phyloP scores from a whole-genome alignment of 352 stramenopile genomes.

The Pythium periplocum region DNA sequence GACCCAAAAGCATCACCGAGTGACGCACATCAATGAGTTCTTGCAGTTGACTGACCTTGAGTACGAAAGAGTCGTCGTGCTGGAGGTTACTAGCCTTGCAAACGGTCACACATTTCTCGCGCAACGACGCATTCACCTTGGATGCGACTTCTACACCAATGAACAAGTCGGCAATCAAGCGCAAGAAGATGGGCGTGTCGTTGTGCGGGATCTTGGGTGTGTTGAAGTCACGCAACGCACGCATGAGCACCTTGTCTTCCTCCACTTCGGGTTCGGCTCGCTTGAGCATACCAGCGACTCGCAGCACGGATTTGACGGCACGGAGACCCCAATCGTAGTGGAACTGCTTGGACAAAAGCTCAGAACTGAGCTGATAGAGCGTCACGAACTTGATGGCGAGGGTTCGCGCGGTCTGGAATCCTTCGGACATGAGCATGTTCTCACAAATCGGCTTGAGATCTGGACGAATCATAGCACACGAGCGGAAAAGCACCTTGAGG shows the following conservation, averaged over 20 bases:
- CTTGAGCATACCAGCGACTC: conserved; percentile 83
- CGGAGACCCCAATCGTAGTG: conserved; percentile 91
- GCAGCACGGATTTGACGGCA: conserved; percentile 85
- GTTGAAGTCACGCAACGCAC: conserved; percentile 82
- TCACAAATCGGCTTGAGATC: conserved; percentile 90
- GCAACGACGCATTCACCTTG: conserved; percentile 92
- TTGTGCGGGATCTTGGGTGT: conserved; percentile 85
- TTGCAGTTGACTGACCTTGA: conserved; percentile 85
- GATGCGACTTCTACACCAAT: conserved; percentile 93
- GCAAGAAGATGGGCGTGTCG: conserved; percentile 85
- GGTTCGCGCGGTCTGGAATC: conserved; percentile 82
- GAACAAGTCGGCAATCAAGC: conserved; percentile 84
- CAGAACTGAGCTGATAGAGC: conserved; percentile 80
- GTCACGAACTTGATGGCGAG: conserved; percentile 93
- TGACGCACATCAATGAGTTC: conserved; percentile 86
- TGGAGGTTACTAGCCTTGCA: conserved; percentile 87
- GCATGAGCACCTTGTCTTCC: conserved; percentile 87
- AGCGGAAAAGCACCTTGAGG: conserved; percentile 89
- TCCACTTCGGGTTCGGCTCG: conserved; percentile 75
- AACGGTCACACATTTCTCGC: conserved; percentile 89
- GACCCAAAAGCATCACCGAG: conserved; percentile 83
- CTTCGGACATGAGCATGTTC: conserved; percentile 89
- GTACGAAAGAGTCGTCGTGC: conserved; percentile 81
- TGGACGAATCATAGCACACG: conserved; percentile 93
- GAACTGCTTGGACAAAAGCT: conserved; percentile 87